Evolutionary conservation across 345 rosid species (phyloP), one percentile per base, ranked within the genome.

Genomic region (Hibiscus trionum): DNA sequence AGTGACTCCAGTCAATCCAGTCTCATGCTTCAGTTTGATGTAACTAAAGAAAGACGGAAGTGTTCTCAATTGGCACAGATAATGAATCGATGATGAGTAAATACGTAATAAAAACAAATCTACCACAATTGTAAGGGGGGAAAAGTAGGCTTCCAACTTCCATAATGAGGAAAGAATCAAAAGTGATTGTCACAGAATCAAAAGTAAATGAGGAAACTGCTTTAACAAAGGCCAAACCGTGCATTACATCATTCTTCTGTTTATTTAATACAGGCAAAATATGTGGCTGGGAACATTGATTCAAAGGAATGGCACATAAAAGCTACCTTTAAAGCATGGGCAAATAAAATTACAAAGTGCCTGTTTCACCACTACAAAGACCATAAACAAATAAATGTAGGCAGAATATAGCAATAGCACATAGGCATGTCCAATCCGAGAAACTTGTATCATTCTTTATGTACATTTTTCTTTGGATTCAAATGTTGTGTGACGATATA

Each of bases 341-440:
- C 72, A 69, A 69, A 53, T 53, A 53, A 37, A 55, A 33, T 37
- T 35, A 37, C 60, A n/a, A 31, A 69, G 70, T 24, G 70, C 57
- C 6, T 26, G 27, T 47, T 26, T 46, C 57, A 17, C 49, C 70
- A 47, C 56, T 66, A 66, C 21, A 66, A 44, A 66, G 17, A 47
- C 39, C 35, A 66, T 44, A 44, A 66, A 50, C 42, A 49, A 29
- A 67, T 9, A 58, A 49, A 50, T 9, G 21, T 39, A 6, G 14
- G 9, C 59, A 68, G 19, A 50, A 16, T 50, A 50, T 50, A 42
- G 12, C 47, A 42, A 42, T 10, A 9, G 12, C 47, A 9, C 47
- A 42, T 42, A 5, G 17, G 14, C 56, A 66, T 66, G 57, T 14
- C 70, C 56, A 66, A 46, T 66, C 21, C 4, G 14, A 15, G 29